A percentile compares a stretch with the other conserved stretches of the same genome.
Conservation (phyloP, 257 asterid species). For the Fraxinus cuspidata region DNA sequence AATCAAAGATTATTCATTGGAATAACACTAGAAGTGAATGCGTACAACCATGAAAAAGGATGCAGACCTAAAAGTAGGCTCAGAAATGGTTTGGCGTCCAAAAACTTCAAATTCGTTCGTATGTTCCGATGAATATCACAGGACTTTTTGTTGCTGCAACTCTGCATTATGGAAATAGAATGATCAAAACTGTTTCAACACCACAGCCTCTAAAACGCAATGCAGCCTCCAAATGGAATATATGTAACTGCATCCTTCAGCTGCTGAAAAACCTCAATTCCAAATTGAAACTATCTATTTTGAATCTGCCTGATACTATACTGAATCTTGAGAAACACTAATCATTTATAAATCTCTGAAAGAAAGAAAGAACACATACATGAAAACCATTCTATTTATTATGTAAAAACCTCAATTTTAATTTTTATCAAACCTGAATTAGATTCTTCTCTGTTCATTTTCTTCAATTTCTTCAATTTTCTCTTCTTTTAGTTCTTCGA, state of each 20-base stretch:
- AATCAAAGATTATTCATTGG: neutral
- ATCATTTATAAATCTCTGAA: neutral
- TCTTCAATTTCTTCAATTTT: too few relatives aligned
- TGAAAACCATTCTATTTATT: too few relatives aligned
- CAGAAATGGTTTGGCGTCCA: constrained; percentile 94
- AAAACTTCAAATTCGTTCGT: constrained; percentile 96
- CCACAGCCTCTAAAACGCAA: neutral
- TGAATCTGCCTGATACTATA: neutral
- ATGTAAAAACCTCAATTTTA: too few relatives aligned
- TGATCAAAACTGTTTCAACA: neutral
- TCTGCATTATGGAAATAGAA: constrained; percentile 41
- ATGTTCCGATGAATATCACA: constrained; percentile 81
- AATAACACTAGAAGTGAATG: neutral
- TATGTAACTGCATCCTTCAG: neutral
- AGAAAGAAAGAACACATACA: neutral
- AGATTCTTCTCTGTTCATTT: too few relatives aligned
- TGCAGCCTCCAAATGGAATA: neutral
- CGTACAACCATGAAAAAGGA: constrained; percentile 7
- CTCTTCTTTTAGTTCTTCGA: too few relatives aligned
- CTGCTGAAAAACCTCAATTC: neutral
- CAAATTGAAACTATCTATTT: neutral
- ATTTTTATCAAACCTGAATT: too few relatives aligned
- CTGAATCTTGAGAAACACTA: neutral
- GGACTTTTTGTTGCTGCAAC: constrained; percentile 98
- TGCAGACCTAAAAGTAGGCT: constrained; percentile 86